Base-by-base conservation (phyloP, 768 basidiomycete species). In the Hortiboletus campestris region DNA sequence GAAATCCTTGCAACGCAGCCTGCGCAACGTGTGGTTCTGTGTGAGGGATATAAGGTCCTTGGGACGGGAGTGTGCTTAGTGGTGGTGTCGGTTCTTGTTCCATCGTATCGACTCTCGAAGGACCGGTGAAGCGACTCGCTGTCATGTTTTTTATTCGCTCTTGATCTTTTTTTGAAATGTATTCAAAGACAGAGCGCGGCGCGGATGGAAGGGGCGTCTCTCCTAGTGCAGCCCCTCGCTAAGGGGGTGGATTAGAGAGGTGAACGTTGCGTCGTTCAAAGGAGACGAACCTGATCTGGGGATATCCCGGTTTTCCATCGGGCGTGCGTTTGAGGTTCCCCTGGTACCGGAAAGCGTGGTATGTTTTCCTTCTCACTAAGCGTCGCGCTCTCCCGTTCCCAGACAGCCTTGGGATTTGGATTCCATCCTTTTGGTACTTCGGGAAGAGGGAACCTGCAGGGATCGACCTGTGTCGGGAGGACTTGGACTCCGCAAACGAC, bases 181-280 rank as follows among this genome's bases (percentile, higher is more conserved):
- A 98, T 43, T 98, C 95, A 68, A 96, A 98, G 16, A 99, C 83
- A 0, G 96, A 98, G 12, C 84, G 84, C 2, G 89, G 83, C 14
- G 80, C 81, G 4, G 84, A 73, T 13, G 85, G 79, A 12, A 91
- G 76, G 12, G 84, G 84, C 11, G 82, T 83, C 72, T 98, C 97
- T 51, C 95, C 95, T 0, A 98, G 77, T 19, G 89, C 76, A 1
- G 80, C 73, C 28, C 94, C 96, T 48, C 97, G 83, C 94, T 98
- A 59, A 31, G 31, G 25, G n/a, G 13, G 34, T 43, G 31, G 40
- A n/a, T 73, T 8, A 58, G 55, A 47, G 39, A 6, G 10, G 12
- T 34, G 12, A 47, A 31, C 4, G 5, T 22, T 36, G n/a, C 25
- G 8, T 53, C 13, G 6, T 17, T 58, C 13, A 48, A 46, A 34